Evolutionary conservation across 495 filamentous ascomycete genomes (phyloP).

Genomic region (Neurospora intermedia): DNA sequence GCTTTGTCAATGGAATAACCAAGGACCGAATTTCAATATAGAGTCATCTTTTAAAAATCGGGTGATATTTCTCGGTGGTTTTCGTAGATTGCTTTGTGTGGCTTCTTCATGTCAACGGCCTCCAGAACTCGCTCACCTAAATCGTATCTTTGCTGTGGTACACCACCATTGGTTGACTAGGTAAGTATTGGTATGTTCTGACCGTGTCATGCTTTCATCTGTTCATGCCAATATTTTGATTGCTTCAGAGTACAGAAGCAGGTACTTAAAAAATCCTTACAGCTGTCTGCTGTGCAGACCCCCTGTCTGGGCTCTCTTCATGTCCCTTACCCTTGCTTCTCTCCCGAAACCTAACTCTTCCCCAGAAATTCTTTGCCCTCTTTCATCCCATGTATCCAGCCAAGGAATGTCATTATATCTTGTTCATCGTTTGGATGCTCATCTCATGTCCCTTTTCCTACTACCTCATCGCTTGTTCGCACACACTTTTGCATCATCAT

Average conservation of each 20-base stretch:
- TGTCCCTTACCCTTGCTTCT: neutral
- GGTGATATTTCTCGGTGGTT: neutral
- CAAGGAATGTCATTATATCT: neutral
- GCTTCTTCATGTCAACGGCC: neutral
- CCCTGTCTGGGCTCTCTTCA: neutral
- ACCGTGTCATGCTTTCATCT: neutral
- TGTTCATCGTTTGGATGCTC: neutral
- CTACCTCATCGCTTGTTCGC: neutral
- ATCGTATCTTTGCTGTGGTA: neutral
- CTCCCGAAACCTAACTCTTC: neutral
- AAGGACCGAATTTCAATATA: neutral
- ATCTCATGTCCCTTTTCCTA: neutral
- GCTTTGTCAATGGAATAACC: neutral
- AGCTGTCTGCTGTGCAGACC: neutral
- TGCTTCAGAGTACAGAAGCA: neutral
- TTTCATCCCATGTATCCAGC: neutral
- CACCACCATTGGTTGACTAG: neutral
- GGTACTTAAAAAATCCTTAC: neutral
- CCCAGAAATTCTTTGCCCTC: neutral
- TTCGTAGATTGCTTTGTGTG: neutral
- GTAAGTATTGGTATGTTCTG: neutral
- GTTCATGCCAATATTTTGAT: neutral
- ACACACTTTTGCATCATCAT: neutral
- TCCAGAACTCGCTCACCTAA: neutral
- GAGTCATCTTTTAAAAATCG: neutral